phyloP scores from a whole-genome alignment of 164 flowering plant species.

The Hamamelis virginiana region DNA sequence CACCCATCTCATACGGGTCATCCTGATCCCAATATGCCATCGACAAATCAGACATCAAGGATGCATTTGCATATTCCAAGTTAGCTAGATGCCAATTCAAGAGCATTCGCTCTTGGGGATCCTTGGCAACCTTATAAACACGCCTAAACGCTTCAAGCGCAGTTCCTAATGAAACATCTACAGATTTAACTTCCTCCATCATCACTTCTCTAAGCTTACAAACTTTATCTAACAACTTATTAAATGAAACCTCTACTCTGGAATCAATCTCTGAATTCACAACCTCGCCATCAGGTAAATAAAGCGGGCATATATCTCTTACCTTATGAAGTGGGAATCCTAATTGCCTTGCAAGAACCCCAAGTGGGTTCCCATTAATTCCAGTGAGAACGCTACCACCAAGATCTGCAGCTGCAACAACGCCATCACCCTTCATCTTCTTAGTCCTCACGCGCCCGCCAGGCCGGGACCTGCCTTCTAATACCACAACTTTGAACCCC shows the following conservation, averaged over 20 bases:
- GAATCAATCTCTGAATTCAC: conserved; percentile 83
- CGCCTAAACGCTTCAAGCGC: conserved; percentile 82
- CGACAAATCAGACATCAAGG: conserved; percentile 73
- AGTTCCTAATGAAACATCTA: conserved; percentile 80
- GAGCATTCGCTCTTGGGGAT: conserved; percentile 72
- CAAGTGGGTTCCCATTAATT: conserved; percentile 95
- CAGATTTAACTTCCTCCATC: conserved; percentile 74
- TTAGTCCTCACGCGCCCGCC: conserved; percentile 84
- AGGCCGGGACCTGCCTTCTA: conserved; percentile 83
- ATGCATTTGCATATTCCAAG: conserved; percentile 94
- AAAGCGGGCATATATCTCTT: conserved; percentile 90
- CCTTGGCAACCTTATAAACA: conserved; percentile 67
- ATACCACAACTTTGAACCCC: conserved; percentile 80
- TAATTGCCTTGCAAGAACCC: conserved; percentile 88
- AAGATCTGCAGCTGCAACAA: conserved; percentile 81
- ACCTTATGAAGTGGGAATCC: conserved; percentile 94
- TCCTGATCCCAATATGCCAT: conserved; percentile 99
- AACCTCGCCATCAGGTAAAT: conserved; percentile 76
- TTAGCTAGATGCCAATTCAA: conserved; percentile 97
- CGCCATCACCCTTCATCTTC: conserved; percentile 64
- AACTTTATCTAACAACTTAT: conserved; percentile 83
- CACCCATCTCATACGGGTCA: conserved; percentile 99
- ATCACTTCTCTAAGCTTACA: conserved; percentile 87
- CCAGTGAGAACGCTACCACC: conserved; percentile 98
- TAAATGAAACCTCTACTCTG: conserved; percentile 70